These are phyloP conservation scores for Neopestalotiopsis clavispora DNA, from an alignment of 2,329 filamentous ascomycete species.

Conservation along the genomic window DNA sequence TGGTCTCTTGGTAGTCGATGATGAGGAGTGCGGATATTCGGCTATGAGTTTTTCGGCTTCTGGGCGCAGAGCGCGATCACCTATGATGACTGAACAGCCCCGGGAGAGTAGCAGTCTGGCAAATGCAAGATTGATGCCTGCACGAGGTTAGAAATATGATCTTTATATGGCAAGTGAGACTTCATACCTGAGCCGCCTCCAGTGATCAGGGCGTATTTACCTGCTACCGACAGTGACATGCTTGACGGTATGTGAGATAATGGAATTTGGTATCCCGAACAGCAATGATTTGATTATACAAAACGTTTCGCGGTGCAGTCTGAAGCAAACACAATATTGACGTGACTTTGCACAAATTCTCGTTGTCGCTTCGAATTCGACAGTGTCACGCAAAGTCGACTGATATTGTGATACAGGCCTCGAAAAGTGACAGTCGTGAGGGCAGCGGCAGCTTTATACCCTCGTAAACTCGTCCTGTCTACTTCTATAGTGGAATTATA, in stretches of 20 bases:
- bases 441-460: too few relatives aligned
- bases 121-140: constrained; percentile 44
- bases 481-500: too few relatives aligned
- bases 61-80: constrained; percentile 39
- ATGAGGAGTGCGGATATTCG: constrained; percentile 32
- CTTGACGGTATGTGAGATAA: neutral
- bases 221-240: constrained; percentile 27
- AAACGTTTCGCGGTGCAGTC: neutral
- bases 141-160: neutral
- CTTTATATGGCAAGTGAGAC: neutral
- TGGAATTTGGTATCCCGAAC: neutral
- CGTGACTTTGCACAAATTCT: too few relatives aligned
- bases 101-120: constrained; percentile 37
- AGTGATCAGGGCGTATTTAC: constrained; percentile 38
- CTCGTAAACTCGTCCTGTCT: too few relatives aligned
- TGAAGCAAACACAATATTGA: too few relatives aligned
- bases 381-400: too few relatives aligned
- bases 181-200: constrained; percentile 35
- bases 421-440: too few relatives aligned
- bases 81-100: constrained; percentile 44
- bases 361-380: too few relatives aligned
- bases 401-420: too few relatives aligned
- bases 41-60: constrained; percentile 40
- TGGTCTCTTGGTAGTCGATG: constrained; percentile 21
- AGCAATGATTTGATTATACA: neutral